Conservation (phyloP, 176 grass and related monocot species). For the Rhynchospora pubera region DNA sequence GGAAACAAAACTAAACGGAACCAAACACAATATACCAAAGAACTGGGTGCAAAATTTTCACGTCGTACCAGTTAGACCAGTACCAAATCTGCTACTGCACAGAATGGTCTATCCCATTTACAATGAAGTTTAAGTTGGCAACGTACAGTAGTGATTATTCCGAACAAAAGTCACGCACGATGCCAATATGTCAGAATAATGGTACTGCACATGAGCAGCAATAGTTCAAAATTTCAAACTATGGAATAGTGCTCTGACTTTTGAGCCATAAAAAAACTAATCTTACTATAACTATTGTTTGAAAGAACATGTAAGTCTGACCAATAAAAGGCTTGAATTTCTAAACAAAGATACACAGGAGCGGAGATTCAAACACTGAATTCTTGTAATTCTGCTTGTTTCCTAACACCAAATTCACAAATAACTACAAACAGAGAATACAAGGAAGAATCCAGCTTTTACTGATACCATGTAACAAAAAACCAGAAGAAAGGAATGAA, state of each 20-base stretch:
- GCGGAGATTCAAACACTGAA: not conserved
- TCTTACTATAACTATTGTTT: not conserved
- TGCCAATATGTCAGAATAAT: not conserved
- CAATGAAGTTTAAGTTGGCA: not conserved
- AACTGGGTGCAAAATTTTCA: not conserved
- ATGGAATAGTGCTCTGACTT: not conserved
- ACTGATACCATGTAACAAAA: not conserved
- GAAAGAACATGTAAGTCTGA: not conserved
- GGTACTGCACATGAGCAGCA: not conserved
- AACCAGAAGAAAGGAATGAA: not conserved
- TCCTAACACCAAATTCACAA: not conserved
- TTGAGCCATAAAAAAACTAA: not conserved
- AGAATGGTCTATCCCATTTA: not conserved
- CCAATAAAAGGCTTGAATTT: not conserved
- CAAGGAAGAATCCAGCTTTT: not conserved
- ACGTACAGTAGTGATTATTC: not conserved
- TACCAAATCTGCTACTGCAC: not conserved
- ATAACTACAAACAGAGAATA: not conserved
- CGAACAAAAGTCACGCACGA: not conserved
- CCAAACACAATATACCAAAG: not conserved
- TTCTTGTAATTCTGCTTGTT: not conserved
- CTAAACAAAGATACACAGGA: not conserved
- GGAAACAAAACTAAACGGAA: not conserved
- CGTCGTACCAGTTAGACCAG: not conserved
- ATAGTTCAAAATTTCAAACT: constrained; percentile 1